Percentiles rank a stretch among this genome's conserved stretches.
Conservation (phyloP, 306 rosid genomes). For the Ormosia semicastrata region DNA sequence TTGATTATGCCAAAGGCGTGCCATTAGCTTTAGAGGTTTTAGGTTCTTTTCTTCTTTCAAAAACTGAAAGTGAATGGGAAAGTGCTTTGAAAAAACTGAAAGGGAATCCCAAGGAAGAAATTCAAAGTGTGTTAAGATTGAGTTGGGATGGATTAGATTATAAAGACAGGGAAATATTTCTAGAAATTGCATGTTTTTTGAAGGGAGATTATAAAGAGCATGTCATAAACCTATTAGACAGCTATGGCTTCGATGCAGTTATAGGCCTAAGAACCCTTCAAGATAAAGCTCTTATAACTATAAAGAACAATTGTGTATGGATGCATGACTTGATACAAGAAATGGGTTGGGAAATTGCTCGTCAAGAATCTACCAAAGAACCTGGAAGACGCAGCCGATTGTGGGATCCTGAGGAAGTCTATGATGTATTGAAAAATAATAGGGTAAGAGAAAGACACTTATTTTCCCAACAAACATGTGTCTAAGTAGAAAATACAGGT, state of each 20-base stretch:
- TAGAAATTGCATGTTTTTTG: neutral
- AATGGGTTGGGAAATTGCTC: too few relatives aligned
- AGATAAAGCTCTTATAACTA: conserved; percentile 4
- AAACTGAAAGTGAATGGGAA: neutral
- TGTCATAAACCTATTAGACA: neutral
- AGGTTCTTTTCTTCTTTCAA: conserved; percentile 13
- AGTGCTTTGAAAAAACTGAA: neutral
- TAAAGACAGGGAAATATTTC: neutral
- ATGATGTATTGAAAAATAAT: too few relatives aligned
- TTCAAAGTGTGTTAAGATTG: neutral
- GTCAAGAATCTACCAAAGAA: too few relatives aligned
- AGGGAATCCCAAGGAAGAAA: neutral
- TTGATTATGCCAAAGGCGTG: neutral
- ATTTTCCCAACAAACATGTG: too few relatives aligned
- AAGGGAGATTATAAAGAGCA: neutral
- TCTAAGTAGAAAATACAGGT: too few relatives aligned
- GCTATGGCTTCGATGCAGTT: neutral
- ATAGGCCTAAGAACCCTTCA: neutral
- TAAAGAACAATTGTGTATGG: too few relatives aligned
- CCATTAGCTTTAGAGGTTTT: conserved; percentile 15
- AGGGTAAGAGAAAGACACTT: too few relatives aligned
- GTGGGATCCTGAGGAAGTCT: too few relatives aligned
- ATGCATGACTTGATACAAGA: too few relatives aligned
- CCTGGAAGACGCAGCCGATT: too few relatives aligned
- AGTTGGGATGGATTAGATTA: neutral